Base-by-base conservation (phyloP, 305 asterid genomes). In the Fraxinus albicans region DNA sequence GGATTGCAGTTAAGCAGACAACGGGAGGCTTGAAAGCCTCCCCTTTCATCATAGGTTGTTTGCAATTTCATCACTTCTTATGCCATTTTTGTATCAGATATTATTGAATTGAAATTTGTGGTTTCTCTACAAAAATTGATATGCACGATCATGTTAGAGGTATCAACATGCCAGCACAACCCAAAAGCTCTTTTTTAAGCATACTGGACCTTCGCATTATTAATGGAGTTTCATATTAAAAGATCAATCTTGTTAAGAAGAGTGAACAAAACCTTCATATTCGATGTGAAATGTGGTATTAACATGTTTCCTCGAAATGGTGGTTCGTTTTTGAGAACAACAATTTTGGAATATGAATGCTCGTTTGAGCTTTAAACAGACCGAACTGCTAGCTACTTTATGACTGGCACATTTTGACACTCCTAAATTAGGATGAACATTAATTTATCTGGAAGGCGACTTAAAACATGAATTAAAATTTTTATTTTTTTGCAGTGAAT, bases 1-100 rank as follows among this genome's bases (percentile, higher is more conserved):
- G 84, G 73, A 83, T 80, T 36, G 97, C 97, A 0, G 89, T 86
- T 70, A 93, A 93, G 80, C 85, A 38, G 9, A 36, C 76, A 15
- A 91, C 98, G 0, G 97, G 97, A 80, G 98, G 98, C 82, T 94
- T 95, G 97, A 93, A 90, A 60, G 90, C 97, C 84, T 89, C 98
- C 21, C 93, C 97, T 29, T 94, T 91, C 86, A 90, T 94, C 85
- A 94, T 93, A 89, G 97, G 98, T 94, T 8, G 25, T 70, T 10
- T 31, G 10, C 8, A 2, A 8, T 67, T 38, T 0, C 0, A 27
- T 34, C 12, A 0, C 65, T 55, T n/a, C 67, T 1, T n/a, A 55
- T 6, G 3, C 25, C 10, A n/a, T 9, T 13, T 50, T 31, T 73
- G 4, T 60, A 2, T 60, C 4, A 19, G 50, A 42, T 42, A 42